A percentile compares a stretch with the other conserved stretches of the same genome.
Evolutionary conservation across 2,329 filamentous ascomycete species (phyloP).

Genomic region (Arthrobotrys iridis): DNA sequence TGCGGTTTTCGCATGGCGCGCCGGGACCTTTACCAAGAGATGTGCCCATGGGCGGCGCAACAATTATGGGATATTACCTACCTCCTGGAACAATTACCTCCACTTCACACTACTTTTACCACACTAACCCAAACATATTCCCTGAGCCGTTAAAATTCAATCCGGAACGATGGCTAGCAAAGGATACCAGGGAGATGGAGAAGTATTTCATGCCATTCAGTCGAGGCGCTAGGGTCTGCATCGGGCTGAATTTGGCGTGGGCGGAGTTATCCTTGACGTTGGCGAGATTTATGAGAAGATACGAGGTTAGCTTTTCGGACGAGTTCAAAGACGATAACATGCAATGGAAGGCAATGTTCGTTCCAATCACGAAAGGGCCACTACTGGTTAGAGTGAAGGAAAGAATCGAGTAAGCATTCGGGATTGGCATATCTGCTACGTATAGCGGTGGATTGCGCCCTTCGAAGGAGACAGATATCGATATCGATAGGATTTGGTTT

Average conservation of each 20-base stretch:
- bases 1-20: conserved; percentile 28
- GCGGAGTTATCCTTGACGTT: conserved; percentile 24
- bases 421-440: too few species aligned
- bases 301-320: conserved; percentile 8
- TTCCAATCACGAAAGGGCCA: conserved; percentile 36
- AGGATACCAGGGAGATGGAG: conserved; percentile 21
- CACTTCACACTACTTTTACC: conserved; percentile 35
- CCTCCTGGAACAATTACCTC: conserved; percentile 6
- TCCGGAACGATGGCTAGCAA: conserved; percentile 24
- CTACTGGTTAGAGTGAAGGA: conserved; percentile 32
- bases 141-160: conserved; percentile 38
- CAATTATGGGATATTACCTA: conserved; percentile 18
- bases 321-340: conserved; percentile 31
- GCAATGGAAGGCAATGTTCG: conserved; percentile 24
- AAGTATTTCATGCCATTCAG: conserved; percentile 46
- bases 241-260: conserved; percentile 39
- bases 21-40: conserved; percentile 19
- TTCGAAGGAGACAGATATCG: too few species aligned
- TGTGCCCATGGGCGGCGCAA: conserved; percentile 12
- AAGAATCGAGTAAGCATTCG: conserved; percentile 1
- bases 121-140: conserved; percentile 27
- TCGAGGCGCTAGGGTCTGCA: conserved; percentile 28
- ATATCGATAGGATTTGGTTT: too few species aligned
- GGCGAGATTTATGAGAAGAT: conserved; percentile 32
- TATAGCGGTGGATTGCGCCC: too few species aligned